Percentiles rank a stretch among this genome's conserved stretches.
Conservation (phyloP, 2,329 filamentous ascomycete species). For the Cercospora zeina region DNA sequence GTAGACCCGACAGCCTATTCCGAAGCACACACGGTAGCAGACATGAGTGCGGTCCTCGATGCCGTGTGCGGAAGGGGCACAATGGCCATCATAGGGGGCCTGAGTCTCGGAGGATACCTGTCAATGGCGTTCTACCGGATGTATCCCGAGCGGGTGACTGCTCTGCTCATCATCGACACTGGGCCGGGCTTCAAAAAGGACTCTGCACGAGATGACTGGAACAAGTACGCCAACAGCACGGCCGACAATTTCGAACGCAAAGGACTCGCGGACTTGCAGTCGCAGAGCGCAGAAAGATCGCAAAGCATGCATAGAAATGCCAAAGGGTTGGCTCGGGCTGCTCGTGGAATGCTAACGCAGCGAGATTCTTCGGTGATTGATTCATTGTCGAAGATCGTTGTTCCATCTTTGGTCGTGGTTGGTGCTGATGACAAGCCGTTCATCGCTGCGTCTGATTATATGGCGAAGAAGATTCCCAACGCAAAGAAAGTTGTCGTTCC, state of each 20-base stretch:
- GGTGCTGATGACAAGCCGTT: conserved; percentile 35
- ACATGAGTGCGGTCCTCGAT: conserved; percentile 35
- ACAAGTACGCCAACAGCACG: conserved; percentile 29
- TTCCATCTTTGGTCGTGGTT: conserved; percentile 33
- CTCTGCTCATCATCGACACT: conserved; percentile 36
- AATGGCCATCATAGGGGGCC: conserved; percentile 32
- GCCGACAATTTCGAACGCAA: conserved; percentile 30
- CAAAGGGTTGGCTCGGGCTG: conserved; percentile 33
- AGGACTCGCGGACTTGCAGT: conserved; percentile 25
- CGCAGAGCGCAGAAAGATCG: conserved; percentile 27
- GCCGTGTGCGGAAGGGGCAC: conserved; percentile 25
- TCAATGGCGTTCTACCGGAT: conserved; percentile 34
- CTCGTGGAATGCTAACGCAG: conserved; percentile 36
- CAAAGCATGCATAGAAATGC: conserved; percentile 30
- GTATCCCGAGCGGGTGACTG: conserved; percentile 29
- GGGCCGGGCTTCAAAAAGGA: conserved; percentile 36
- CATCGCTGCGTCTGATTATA: conserved; percentile 34
- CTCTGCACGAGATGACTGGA: conserved; percentile 32
- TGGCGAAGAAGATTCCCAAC: conserved; percentile 36
- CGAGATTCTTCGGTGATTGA: conserved; percentile 32
- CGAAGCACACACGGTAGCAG: conserved; percentile 34
- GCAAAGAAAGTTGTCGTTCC: conserved; percentile 32
- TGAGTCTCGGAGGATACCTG: conserved; percentile 37
- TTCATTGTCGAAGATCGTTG: conserved; percentile 28
- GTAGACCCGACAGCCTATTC: conserved; percentile 29